Base-by-base conservation (phyloP, 495 filamentous ascomycete species). In the Aspergillus leporis region DNA sequence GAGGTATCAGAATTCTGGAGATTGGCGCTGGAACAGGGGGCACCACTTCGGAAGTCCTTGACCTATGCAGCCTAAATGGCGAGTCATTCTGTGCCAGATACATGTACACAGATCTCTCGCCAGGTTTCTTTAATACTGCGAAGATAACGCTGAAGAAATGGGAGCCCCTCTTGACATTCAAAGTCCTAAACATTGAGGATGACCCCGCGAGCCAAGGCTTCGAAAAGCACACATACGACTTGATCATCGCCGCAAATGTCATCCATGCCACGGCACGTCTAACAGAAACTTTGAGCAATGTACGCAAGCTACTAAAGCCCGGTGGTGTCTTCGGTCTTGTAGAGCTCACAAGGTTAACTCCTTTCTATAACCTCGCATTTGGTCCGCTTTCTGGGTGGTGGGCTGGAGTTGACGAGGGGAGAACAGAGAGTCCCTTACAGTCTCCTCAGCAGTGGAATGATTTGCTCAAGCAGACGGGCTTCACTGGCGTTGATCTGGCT, bases 201-300 rank as follows among this genome's bases (percentile, higher is more conserved):
- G 70, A 77, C 41, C 72, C 70, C 1, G 41, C 50, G 0, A 34
- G 55, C 3, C 76, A 82, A 59, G 78, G 77, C 13, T 81, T 78
- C 49, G 67, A 71, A 18, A 63, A 66, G 28, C 68, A 62, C 4
- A 66, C 53, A 0, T 81, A 76, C 32, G 78, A 81, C 52, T 52
- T 78, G 2, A 49, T 61, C 36, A 32, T 61, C 18, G 58, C 58
- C 4, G 45, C 58, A 14, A 50, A 55, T 23, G 58, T 61, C 30
- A n/a, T 61, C 14, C 58, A 61, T 50, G 71, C 78, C 4, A 81
- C 79, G 7, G 68, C 66, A 56, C 71, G 68, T 12, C 70, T 76
- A 59, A 53, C 62, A 38, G 65, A 64, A 12, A 77, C 75, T n/a
- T 36, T 61, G 52, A 36, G 30, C n/a, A 55, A 56, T 25, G 31